phyloP scores from a whole-genome alignment of 805 yeast species.

The Candida khao-thaluensis region DNA sequence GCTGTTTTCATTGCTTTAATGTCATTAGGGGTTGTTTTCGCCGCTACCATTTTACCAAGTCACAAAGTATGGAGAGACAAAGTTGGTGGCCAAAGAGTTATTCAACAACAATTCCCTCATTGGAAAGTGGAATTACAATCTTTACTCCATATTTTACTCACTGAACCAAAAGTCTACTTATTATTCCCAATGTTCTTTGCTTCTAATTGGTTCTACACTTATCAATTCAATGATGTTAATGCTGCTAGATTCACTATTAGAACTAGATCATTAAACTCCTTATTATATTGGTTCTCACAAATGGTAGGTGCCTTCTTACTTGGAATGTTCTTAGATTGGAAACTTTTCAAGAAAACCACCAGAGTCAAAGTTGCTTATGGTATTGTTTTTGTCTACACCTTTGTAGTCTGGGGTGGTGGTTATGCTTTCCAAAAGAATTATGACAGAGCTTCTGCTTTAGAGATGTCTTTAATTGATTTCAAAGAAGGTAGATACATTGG shows the following conservation, averaged over 20 bases:
- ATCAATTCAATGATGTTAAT: conserved; percentile 60
- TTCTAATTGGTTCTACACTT: conserved; percentile 67
- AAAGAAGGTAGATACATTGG: conserved; percentile 50
- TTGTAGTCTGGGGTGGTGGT: conserved; percentile 63
- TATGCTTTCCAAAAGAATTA: conserved; percentile 44
- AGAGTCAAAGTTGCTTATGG: conserved; percentile 49
- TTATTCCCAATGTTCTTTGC: conserved; percentile 63
- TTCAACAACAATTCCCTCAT: conserved; percentile 44
- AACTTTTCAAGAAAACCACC: conserved; percentile 37
- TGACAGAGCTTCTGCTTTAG: conserved; percentile 30
- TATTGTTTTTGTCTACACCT: conserved; percentile 36
- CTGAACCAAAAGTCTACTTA: conserved; percentile 41
- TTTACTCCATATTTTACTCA: conserved; percentile 9
- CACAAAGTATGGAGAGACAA: conserved; percentile 44
- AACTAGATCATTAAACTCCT: conserved; percentile 60
- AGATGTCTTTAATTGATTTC: conserved; percentile 42
- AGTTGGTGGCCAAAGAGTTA: conserved; percentile 49
- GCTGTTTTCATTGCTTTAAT: conserved; percentile 55
- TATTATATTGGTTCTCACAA: conserved; percentile 60
- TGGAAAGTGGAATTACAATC: conserved; percentile 43
- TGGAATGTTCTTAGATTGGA: conserved; percentile 50
- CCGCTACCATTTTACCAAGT: conserved; percentile 48
- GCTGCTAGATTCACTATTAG: conserved; percentile 55
- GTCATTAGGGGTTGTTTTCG: conserved; percentile 45
- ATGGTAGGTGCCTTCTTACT: conserved; percentile 54